Evolutionary conservation across 305 asterid genomes (phyloP).

Genomic region (Fraxinus baroniana): DNA sequence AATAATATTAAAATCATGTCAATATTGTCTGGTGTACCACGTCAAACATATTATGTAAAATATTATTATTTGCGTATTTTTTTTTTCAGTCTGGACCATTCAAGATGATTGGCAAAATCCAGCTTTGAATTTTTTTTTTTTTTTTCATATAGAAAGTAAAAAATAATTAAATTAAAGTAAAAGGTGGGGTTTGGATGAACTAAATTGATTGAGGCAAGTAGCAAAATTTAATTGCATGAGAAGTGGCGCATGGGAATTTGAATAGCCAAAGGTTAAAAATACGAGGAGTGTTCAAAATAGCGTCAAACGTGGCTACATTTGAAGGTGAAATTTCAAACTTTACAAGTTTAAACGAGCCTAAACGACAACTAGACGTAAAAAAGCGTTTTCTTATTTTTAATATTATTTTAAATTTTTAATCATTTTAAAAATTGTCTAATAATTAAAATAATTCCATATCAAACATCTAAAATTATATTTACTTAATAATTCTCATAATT

Average conservation of each 20-base stretch:
- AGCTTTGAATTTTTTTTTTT: background rate
- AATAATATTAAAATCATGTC: too few species aligned
- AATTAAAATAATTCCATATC: too few species aligned
- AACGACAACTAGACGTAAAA: too few species aligned
- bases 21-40: background rate
- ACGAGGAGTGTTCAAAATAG: constrained; percentile 20
- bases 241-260: constrained; percentile 57
- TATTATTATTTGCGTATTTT: background rate
- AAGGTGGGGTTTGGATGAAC: constrained; percentile 12
- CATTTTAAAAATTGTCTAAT: too few species aligned
- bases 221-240: constrained; percentile 25
- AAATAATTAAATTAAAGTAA: background rate
- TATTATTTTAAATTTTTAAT: too few species aligned
- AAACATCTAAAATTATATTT: too few species aligned
- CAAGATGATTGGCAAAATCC: background rate
- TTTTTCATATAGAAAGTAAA: background rate
- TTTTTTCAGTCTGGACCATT: background rate
- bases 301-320: too few species aligned
- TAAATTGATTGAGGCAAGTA: background rate
- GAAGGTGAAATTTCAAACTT: too few species aligned
- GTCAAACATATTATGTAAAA: background rate
- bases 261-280: constrained; percentile 36
- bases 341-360: too few species aligned
- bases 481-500: too few species aligned
- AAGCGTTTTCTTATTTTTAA: too few species aligned